Conservation (phyloP, 371 early-diverging fungal genomes). For the Mortierella polycephala region DNA sequence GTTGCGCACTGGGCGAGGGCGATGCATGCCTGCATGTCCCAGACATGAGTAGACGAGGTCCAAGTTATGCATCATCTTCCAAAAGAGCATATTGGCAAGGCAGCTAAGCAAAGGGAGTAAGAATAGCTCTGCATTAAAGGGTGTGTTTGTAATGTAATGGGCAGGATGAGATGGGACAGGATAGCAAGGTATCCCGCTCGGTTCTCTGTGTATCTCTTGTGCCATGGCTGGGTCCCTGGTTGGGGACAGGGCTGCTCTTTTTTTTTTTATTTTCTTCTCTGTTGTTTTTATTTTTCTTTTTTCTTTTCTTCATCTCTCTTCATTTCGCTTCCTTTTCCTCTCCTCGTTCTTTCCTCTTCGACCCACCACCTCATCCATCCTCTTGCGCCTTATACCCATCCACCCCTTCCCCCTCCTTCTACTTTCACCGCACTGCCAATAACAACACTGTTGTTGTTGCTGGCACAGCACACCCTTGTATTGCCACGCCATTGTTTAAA, state of each 20-base stretch:
- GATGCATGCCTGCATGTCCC: too few species aligned
- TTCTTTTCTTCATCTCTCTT: background rate
- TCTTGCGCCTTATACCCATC: background rate
- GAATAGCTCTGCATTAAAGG: too few species aligned
- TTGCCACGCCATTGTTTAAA: background rate
- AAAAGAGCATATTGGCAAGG: too few species aligned
- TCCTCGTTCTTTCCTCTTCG: background rate
- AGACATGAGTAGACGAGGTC: too few species aligned
- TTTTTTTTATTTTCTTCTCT: background rate
- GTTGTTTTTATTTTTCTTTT: background rate
- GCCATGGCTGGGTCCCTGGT: too few species aligned
- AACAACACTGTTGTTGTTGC: background rate
- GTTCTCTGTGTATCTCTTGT: too few species aligned
- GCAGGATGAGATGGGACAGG: too few species aligned
- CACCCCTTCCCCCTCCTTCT: background rate
- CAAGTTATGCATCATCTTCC: too few species aligned
- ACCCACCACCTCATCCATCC: background rate
- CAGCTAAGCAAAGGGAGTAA: too few species aligned
- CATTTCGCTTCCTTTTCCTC: background rate
- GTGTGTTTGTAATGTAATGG: too few species aligned
- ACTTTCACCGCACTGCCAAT: background rate
- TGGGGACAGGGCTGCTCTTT: background rate
- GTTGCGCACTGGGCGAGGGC: too few species aligned
- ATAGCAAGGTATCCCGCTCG: too few species aligned
- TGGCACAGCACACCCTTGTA: background rate